Base-by-base conservation (phyloP, 345 rosid genomes). In the Citrus cavaleriei region DNA sequence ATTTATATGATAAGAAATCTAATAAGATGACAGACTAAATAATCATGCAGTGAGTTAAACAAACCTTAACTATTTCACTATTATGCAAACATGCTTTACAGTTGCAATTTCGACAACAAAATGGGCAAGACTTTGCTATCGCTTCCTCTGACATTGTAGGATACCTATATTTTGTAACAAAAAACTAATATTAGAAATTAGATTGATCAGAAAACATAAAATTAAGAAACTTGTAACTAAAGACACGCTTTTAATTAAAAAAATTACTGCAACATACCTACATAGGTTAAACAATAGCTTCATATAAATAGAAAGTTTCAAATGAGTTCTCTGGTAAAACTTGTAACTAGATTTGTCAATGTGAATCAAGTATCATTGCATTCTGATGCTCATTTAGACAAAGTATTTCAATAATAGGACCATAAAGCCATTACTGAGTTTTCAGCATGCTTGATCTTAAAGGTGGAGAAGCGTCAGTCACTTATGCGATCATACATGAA, bases 91-190 rank as follows among this genome's bases (percentile, higher is more conserved):
- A 85, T 9, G 81, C 72, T 67, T 74, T 78, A 70, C 88, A 85
- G 71, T 85, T 85, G 70, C 88, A 85, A 74, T 85, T 83, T 57
- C 70, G 67, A 34, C 74, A 30, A 79, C 88, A 85, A 73, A 74
- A 68, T 51, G 88, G 88, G 70, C 88, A 85, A 19, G 79, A 80
- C 76, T 64, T 25, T 70, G 80, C 73, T 4, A 69, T 37, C 40
- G 81, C 69, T 40, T 73, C 70, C 34, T 77, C 88, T 60, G 61
- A 71, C 25, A 71, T 51, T 16, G 24, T 3, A 28, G 74, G 60
- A 30, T 70, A 70, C 74, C 74, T 70, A 30, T 51, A 7, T 28
- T 19, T 70, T 12, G 38, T 2, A 27, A 70, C 4, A 70, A 27
- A 70, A 27, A 14, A 51, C 21, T 27, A 19, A 28, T 28, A 51